Evolutionary conservation across 1,284 basidiomycete species (phyloP).

Genomic region (Porogramme epimiltina): DNA sequence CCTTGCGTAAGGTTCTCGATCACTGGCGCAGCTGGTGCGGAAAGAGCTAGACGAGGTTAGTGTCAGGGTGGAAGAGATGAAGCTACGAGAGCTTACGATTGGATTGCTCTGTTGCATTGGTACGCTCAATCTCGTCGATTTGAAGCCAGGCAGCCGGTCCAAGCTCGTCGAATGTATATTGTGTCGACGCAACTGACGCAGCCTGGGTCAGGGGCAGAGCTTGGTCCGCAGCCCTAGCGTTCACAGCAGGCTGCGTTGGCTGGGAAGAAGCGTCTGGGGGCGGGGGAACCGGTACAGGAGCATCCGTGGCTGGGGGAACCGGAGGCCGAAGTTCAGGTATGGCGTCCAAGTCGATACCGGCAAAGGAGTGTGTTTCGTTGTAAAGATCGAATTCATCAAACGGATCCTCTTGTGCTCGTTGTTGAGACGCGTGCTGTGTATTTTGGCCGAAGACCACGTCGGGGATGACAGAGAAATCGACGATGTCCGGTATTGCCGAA

Average conservation of each 20-base stretch:
- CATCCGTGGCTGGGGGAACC: too few species aligned
- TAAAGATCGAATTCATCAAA: slow-evolving; percentile 15
- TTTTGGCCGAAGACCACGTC: too few species aligned
- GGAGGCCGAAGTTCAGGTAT: slow-evolving; percentile 20
- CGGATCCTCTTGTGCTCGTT: too few species aligned
- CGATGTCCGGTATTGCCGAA: slow-evolving; percentile 17
- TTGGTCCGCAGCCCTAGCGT: too few species aligned
- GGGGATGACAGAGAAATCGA: slow-evolving; percentile 14
- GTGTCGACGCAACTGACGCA: slow-evolving; percentile 8
- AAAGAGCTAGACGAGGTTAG: too few species aligned
- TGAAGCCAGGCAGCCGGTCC: slow-evolving; percentile 22
- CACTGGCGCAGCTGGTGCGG: too few species aligned
- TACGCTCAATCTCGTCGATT: slow-evolving; percentile 21
- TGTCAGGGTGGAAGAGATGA: too few species aligned
- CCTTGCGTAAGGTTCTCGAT: too few species aligned
- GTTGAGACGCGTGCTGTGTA: background rate
- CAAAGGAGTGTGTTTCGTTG: slow-evolving; percentile 17
- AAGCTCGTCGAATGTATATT: slow-evolving; percentile 32
- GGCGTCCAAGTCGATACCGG: slow-evolving; percentile 22
- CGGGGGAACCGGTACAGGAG: background rate
- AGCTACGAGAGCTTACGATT: slow-evolving; percentile 14
- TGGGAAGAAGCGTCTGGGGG: background rate
- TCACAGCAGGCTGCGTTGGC: background rate
- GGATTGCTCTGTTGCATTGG: too few species aligned
- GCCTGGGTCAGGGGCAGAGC: background rate